phyloP scores from a whole-genome alignment of 257 asterid species.

The Catharanthus roseus region DNA sequence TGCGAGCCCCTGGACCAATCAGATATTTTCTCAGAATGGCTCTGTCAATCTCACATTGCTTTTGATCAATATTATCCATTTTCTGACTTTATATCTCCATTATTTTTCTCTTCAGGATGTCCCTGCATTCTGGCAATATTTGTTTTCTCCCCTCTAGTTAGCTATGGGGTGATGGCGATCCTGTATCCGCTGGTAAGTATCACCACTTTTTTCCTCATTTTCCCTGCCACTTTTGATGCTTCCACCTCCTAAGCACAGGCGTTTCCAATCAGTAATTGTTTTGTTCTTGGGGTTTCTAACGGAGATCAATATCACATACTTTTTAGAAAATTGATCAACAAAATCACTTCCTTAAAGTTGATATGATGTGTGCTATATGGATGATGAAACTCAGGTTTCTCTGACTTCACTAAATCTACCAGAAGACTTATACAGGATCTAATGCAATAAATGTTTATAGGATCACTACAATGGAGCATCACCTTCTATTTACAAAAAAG shows the following conservation, averaged over 20 bases:
- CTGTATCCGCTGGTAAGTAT: constrained; percentile 75
- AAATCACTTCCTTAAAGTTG: not conserved
- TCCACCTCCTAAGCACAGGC: not conserved
- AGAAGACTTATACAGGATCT: not conserved
- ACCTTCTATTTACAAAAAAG: not conserved
- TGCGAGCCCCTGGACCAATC: not conserved
- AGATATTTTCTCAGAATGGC: not conserved
- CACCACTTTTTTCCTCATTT: not conserved
- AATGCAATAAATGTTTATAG: not conserved
- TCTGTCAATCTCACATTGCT: not conserved
- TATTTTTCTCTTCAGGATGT: constrained; percentile 50
- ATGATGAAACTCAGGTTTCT: not conserved
- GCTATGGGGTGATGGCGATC: constrained; percentile 93
- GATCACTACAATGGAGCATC: not conserved
- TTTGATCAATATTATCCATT: not conserved
- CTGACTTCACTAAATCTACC: not conserved
- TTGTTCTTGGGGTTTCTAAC: not conserved
- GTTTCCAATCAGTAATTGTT: not conserved
- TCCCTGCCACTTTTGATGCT: not conserved
- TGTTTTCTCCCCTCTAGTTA: constrained; percentile 81
- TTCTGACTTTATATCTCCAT: constrained; percentile 6
- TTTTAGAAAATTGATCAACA: not conserved
- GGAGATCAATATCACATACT: not conserved
- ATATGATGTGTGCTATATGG: not conserved
- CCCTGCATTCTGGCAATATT: constrained; percentile 76